These are phyloP conservation scores for Stephanocyclus meneghinianus DNA, from an alignment of 352 stramenopile genomes.

Conservation along the genomic window DNA sequence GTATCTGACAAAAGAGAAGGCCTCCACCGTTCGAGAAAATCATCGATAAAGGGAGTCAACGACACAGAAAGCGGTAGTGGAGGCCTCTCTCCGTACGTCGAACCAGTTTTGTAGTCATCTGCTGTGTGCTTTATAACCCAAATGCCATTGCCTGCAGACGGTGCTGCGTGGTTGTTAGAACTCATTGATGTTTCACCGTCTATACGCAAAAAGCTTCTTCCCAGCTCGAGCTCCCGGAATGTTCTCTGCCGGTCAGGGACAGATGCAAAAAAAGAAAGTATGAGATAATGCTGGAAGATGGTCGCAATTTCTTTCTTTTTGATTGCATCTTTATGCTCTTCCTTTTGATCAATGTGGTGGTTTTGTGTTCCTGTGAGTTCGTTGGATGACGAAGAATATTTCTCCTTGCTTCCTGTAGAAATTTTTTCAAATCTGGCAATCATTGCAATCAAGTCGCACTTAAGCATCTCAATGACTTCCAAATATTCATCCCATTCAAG, in stretches of 20 bases:
- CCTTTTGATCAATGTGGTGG: not conserved
- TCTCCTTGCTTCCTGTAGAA: conserved; percentile 9
- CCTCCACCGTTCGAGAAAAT: conserved; percentile 75
- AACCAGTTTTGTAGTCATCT: conserved; percentile 69
- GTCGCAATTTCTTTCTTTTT: conserved; percentile 63
- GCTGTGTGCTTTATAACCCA: conserved; percentile 79
- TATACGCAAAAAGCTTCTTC: conserved; percentile 70
- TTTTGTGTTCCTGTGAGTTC: not conserved
- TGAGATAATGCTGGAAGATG: conserved; percentile 79
- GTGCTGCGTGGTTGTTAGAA: not conserved
- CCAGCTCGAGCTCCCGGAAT: conserved; percentile 80
- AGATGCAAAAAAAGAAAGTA: conserved; percentile 80
- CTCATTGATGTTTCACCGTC: not conserved
- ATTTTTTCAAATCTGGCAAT: conserved; percentile 48
- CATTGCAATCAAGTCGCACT: conserved; percentile 58
- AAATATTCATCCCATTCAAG: conserved; percentile 81
- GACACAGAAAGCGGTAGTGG: conserved; percentile 47
- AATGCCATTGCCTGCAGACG: not conserved
- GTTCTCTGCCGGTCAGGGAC: conserved; percentile 82
- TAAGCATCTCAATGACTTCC: conserved; percentile 63
- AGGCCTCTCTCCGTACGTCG: conserved; percentile 63
- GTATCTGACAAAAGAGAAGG: conserved; percentile 41
- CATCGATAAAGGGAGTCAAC: conserved; percentile 67
- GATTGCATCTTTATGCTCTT: too few relatives aligned
- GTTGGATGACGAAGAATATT: too few relatives aligned